Conservation (phyloP, 2,329 filamentous ascomycete species). For the Cladosporium phlei region DNA sequence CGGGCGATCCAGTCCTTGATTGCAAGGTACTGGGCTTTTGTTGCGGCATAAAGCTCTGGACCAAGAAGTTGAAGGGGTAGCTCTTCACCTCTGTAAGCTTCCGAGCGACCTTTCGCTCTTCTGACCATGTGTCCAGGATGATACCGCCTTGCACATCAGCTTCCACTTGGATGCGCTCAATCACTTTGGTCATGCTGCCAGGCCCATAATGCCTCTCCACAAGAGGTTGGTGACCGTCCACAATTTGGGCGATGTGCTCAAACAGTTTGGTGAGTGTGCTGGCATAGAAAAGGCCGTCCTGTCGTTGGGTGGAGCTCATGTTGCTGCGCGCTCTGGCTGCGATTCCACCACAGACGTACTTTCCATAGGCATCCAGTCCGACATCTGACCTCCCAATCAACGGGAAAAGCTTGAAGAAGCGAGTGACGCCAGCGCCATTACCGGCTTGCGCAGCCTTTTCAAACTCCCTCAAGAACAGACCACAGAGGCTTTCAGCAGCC, state of each 20-base stretch:
- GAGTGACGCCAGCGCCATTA: constrained; percentile 84
- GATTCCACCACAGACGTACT: constrained; percentile 93
- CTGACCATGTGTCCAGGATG: constrained; percentile 89
- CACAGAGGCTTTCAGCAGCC: constrained; percentile 84
- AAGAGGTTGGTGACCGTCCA: constrained; percentile 83
- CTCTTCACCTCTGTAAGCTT: constrained; percentile 93
- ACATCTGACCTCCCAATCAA: constrained; percentile 84
- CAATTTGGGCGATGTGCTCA: constrained; percentile 94
- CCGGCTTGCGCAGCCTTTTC: constrained; percentile 81
- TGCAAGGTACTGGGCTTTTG: constrained; percentile 57
- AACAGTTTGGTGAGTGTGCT: constrained; percentile 87
- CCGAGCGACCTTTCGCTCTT: constrained; percentile 78
- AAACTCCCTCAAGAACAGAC: constrained; percentile 88
- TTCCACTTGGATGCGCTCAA: constrained; percentile 87
- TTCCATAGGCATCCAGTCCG: constrained; percentile 88
- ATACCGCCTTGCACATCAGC: constrained; percentile 96
- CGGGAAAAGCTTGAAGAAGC: constrained; percentile 98
- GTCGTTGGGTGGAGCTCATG: constrained; percentile 61
- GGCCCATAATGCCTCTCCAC: constrained; percentile 91
- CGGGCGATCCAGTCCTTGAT: constrained; percentile 68
- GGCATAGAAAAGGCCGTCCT: constrained; percentile 85
- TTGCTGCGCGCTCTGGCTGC: constrained; percentile 76
- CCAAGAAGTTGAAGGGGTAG: constrained; percentile 94
- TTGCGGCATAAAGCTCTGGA: constrained; percentile 81
- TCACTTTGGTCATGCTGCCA: constrained; percentile 91